Percentiles rank a stretch among this genome's conserved stretches.
Evolutionary conservation across 106 monocot genomes (phyloP).

Genomic region (Allium fistulosum): DNA sequence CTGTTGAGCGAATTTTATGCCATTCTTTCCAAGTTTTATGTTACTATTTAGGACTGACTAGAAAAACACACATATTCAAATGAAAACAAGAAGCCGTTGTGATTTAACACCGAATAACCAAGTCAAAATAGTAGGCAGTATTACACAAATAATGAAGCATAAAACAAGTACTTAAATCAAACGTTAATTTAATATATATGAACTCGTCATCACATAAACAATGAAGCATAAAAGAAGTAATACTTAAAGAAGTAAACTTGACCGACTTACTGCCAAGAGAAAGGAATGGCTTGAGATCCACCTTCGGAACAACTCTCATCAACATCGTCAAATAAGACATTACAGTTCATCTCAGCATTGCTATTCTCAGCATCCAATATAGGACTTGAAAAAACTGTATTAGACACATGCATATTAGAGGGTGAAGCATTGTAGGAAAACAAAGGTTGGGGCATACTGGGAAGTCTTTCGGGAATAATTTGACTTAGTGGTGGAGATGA

Average conservation of each 20-base stretch:
- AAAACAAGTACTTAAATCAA: neutral
- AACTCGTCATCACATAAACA: neutral
- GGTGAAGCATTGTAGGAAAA: constrained; percentile 18
- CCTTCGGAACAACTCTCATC: constrained; percentile 33
- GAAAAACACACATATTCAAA: too few species aligned
- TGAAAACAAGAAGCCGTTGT: neutral
- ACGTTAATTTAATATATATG: too few species aligned
- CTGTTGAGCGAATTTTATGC: too few species aligned
- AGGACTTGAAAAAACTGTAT: constrained; percentile 19
- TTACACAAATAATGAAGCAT: neutral
- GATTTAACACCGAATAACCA: neutral
- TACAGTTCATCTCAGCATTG: constrained; percentile 18
- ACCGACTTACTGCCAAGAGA: constrained; percentile 46
- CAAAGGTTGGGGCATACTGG: constrained; percentile 34
- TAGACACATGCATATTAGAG: constrained; percentile 15
- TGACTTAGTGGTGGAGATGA: constrained; percentile 61
- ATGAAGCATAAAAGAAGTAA: neutral
- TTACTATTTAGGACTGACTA: too few species aligned
- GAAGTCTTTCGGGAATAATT: constrained; percentile 38
- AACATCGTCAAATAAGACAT: constrained; percentile 35
- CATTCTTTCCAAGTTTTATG: too few species aligned
- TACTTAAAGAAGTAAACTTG: neutral
- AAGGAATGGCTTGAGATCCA: constrained; percentile 34
- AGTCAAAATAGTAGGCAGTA: neutral
- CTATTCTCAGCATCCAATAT: constrained; percentile 3